A percentile compares a stretch with the other conserved stretches of the same genome.
Evolutionary conservation across 176 grass and related monocot species (phyloP).

Genomic region (Otatea glauca): DNA sequence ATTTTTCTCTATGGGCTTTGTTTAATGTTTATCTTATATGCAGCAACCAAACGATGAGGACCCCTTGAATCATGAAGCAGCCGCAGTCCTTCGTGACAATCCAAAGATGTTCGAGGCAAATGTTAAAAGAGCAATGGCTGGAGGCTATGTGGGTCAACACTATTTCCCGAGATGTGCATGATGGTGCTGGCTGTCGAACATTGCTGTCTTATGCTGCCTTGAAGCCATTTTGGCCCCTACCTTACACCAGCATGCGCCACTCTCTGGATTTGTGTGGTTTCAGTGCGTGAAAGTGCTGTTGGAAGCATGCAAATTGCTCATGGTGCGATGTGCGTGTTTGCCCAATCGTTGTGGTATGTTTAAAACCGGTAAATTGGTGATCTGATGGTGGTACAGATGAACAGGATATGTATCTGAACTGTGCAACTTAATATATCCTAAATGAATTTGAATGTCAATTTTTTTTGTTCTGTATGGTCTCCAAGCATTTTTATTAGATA

Average conservation of each 20-base stretch:
- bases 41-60: slow-evolving; percentile 81
- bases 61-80: slow-evolving; percentile 82
- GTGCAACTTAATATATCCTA: neutral
- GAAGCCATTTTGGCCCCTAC: neutral
- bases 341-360: no score
- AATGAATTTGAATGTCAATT: no score
- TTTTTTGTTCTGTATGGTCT: no score
- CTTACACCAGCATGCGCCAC: slow-evolving; percentile 1
- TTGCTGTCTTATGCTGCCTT: neutral
- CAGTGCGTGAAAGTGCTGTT: neutral
- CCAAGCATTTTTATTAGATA: no score
- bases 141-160: slow-evolving; percentile 62
- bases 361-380: slow-evolving; percentile 19
- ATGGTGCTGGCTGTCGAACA: neutral
- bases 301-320: slow-evolving; percentile 7
- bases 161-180: slow-evolving; percentile 69
- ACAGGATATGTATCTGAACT: slow-evolving; percentile 14
- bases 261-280: slow-evolving; percentile 19
- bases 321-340: neutral
- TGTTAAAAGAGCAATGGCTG: slow-evolving; percentile 69
- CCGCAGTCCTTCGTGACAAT: slow-evolving; percentile 70
- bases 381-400: slow-evolving; percentile 31
- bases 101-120: slow-evolving; percentile 72
- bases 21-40: slow-evolving; percentile 34
- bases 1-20: neutral